phyloP scores from a whole-genome alignment of 2,329 filamentous ascomycete genomes.

The Botryotinia convoluta region DNA sequence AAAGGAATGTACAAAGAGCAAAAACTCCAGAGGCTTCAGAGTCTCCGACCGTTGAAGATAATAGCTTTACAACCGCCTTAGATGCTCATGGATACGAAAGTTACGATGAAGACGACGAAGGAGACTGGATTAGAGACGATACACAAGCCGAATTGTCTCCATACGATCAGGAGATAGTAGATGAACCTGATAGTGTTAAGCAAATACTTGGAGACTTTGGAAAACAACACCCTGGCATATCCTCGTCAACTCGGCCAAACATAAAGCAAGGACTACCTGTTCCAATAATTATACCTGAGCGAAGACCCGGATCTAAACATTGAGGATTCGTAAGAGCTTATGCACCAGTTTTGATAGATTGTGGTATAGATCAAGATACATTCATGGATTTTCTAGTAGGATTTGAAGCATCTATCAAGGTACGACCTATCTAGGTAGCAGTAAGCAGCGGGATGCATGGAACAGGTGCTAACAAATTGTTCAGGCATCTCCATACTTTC shows the following conservation, averaged over 20 bases:
- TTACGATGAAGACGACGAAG: conserved; percentile 18
- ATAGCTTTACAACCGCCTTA: background rate
- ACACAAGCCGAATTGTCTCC: conserved; percentile 8
- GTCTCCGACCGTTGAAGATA: background rate
- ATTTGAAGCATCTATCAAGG: conserved; percentile 40
- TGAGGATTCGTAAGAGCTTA: conserved; percentile 54
- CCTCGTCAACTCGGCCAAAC: background rate
- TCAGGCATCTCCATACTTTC: conserved; percentile 42
- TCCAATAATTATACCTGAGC: conserved; percentile 52
- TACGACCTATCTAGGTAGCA: background rate
- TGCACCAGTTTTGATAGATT: conserved; percentile 46
- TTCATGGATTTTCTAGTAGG: conserved; percentile 50
- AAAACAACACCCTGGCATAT: background rate
- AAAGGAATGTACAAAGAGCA: background rate
- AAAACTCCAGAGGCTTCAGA: background rate
- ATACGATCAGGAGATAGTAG: background rate
- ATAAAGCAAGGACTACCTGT: conserved; percentile 36
- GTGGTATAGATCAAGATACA: conserved; percentile 47
- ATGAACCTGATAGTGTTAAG: background rate
- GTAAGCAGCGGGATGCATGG: background rate
- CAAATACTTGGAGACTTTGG: conserved; percentile 8
- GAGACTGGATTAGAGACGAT: conserved; percentile 16
- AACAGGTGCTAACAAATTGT: conserved; percentile 33
- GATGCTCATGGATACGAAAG: background rate
- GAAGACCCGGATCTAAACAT: conserved; percentile 47